Conservation (phyloP, 2,329 filamentous ascomycete species). For the Coleophoma cylindrospora region DNA sequence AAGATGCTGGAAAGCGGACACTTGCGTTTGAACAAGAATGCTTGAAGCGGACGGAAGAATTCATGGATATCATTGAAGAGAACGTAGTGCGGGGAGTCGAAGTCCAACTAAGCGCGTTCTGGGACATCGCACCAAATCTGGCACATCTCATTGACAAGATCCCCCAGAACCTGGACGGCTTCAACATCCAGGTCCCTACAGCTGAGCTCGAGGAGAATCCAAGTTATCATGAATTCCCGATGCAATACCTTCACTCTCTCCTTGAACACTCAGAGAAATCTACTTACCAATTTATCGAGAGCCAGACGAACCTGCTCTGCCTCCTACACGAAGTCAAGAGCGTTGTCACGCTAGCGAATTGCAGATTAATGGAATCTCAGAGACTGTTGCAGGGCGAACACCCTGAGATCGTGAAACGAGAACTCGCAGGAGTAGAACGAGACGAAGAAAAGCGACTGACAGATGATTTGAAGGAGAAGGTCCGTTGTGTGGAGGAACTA, state of each 20-base stretch:
- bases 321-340: constrained; percentile 87
- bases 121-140: constrained; percentile 91
- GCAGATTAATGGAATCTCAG: constrained; percentile 63
- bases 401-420: constrained; percentile 31
- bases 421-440: constrained; percentile 51
- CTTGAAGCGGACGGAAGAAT: constrained; percentile 67
- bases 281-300: constrained; percentile 95
- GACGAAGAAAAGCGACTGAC: constrained; percentile 70
- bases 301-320: constrained; percentile 85
- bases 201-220: constrained; percentile 84
- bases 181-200: constrained; percentile 72
- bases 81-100: constrained; percentile 87
- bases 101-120: constrained; percentile 88
- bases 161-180: constrained; percentile 51
- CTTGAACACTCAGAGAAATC: constrained; percentile 86
- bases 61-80: constrained; percentile 73
- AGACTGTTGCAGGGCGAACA: constrained; percentile 33
- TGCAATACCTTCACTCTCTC: constrained; percentile 86
- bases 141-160: constrained; percentile 75
- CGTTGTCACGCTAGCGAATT: constrained; percentile 65
- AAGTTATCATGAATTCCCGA: constrained; percentile 69
- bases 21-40: constrained; percentile 67
- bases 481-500: constrained; percentile 82
- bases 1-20: constrained; percentile 70
- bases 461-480: constrained; percentile 88